These are phyloP conservation scores for Thalia dealbata DNA, from an alignment of 176 grass and related monocot species.

Conservation along the genomic window DNA sequence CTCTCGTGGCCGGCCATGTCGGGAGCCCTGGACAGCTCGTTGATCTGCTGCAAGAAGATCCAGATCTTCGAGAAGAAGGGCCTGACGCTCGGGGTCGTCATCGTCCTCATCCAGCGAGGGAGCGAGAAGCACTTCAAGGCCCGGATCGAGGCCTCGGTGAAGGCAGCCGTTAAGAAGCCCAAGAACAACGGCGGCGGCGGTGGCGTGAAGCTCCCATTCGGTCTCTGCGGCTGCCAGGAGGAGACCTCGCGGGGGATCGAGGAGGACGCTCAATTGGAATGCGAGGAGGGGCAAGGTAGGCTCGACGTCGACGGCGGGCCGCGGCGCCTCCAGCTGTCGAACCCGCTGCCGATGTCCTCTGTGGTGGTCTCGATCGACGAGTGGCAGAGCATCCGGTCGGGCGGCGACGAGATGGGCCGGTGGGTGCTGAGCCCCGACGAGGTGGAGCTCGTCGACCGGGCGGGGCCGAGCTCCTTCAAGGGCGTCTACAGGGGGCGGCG, in stretches of 20 bases:
- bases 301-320: constrained; percentile 46
- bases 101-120: constrained; percentile 60
- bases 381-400: constrained; percentile 88
- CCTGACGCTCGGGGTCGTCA: constrained; percentile 75
- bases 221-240: constrained; percentile 93
- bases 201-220: constrained; percentile 79
- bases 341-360: constrained; percentile 73
- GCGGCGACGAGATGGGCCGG: constrained; percentile 68
- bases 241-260: constrained; percentile 69
- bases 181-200: constrained; percentile 35
- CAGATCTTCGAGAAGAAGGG: constrained; percentile 99
- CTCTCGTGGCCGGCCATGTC: constrained; percentile 91
- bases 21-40: constrained; percentile 56
- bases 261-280: constrained; percentile 70
- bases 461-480: constrained; percentile 58
- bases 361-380: constrained; percentile 86
- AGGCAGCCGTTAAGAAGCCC: constrained; percentile 57
- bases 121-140: constrained; percentile 66
- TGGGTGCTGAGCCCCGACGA: constrained; percentile 75
- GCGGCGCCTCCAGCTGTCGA: constrained; percentile 42
- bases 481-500: constrained; percentile 59
- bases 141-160: constrained; percentile 51
- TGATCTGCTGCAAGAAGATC: constrained; percentile 87
- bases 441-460: constrained; percentile 77
- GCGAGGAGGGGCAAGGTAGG: constrained; percentile 42